A percentile compares a stretch with the other conserved stretches of the same genome.
Evolutionary conservation across 2,329 filamentous ascomycete genomes (phyloP).

Genomic region (Sporothrix inflata): DNA sequence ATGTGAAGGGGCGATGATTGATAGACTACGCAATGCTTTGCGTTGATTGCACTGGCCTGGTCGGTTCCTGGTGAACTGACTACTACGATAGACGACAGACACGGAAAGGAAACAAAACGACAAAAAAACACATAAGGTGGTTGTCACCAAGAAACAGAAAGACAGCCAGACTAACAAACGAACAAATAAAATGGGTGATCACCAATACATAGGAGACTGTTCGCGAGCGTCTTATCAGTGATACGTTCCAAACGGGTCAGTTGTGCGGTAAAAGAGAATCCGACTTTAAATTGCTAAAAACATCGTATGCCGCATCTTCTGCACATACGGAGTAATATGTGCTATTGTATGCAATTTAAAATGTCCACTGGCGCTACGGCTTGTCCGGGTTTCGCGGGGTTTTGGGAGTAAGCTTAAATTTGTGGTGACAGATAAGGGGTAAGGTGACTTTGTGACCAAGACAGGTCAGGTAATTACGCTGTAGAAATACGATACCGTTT

Average conservation of each 20-base stretch:
- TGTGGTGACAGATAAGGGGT: neutral
- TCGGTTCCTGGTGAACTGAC: constrained; percentile 7
- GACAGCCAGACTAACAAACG: neutral
- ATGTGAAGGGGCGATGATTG: neutral
- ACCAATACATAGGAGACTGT: neutral
- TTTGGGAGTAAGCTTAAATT: neutral
- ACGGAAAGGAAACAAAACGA: neutral
- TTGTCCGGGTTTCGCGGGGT: too few relatives aligned
- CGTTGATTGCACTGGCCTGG: neutral
- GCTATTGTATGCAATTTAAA: neutral
- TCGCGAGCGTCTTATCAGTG: neutral
- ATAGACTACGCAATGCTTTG: neutral
- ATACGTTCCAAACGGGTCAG: neutral
- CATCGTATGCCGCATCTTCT: neutral
- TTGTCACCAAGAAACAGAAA: constrained; percentile 1
- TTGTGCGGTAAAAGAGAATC: neutral
- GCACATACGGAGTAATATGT: neutral
- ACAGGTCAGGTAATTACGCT: neutral
- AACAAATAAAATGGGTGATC: constrained; percentile 16
- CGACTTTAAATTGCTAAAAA: neutral
- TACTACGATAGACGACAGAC: too few relatives aligned
- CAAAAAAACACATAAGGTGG: neutral
- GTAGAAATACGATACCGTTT: neutral
- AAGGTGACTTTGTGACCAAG: neutral
- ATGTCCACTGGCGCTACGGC: neutral